These are phyloP conservation scores for Trametes pubescens DNA, from an alignment of 1,284 basidiomycete species.

Conservation along the genomic window DNA sequence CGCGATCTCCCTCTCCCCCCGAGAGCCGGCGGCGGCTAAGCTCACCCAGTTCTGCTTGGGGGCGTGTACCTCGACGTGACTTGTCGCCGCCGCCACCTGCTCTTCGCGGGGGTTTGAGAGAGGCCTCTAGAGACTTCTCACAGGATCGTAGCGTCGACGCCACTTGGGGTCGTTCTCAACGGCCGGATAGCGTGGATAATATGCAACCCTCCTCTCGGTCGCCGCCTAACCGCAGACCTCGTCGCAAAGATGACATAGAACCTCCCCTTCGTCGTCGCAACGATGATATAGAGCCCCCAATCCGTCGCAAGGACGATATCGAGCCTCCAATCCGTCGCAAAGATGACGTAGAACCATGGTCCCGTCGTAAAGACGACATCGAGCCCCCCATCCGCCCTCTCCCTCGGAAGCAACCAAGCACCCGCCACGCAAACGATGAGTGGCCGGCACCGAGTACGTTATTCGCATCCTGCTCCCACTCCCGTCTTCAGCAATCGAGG, in stretches of 20 bases:
- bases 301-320: conserved; percentile 29
- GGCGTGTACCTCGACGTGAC: conserved; percentile 34
- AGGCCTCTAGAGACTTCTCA: conserved; percentile 22
- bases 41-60: conserved; percentile 37
- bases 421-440: conserved; percentile 50
- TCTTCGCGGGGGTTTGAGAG: conserved; percentile 31
- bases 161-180: conserved; percentile 34
- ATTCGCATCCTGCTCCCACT: conserved; percentile 67
- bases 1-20: conserved; percentile 32
- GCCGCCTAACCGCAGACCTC: conserved; percentile 25
- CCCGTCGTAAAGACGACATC: conserved; percentile 29
- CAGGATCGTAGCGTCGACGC: conserved; percentile 26
- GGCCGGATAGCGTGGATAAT: conserved; percentile 24
- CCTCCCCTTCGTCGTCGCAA: conserved; percentile 25
- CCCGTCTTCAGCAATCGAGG: conserved; percentile 48
- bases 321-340: conserved; percentile 22
- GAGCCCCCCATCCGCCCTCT: conserved; percentile 20
- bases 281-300: conserved; percentile 23
- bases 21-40: conserved; percentile 31
- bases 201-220: conserved; percentile 31
- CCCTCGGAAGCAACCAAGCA: conserved; percentile 37
- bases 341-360: conserved; percentile 21
- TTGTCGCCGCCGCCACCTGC: conserved; percentile 30
- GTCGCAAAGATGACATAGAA: conserved; percentile 28
- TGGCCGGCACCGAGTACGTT: conserved; percentile 78